Conservation (phyloP, 495 filamentous ascomycete genomes). For the Hyaloscypha hepaticicola region DNA sequence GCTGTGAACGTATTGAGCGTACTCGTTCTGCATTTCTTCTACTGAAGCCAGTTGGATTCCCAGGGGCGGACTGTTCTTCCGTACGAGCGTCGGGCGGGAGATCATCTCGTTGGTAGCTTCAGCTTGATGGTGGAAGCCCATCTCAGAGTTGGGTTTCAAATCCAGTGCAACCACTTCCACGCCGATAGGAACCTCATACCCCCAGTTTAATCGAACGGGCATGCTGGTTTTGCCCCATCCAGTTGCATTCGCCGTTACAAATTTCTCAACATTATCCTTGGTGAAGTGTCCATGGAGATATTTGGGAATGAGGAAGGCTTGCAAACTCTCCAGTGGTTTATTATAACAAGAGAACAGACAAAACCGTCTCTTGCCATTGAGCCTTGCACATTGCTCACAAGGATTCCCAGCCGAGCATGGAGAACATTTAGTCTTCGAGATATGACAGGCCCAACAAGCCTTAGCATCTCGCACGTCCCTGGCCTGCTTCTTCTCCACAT, state of each 20-base stretch:
- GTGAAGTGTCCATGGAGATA: constrained; percentile 31
- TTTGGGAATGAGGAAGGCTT: constrained; percentile 27
- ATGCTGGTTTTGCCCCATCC: constrained; percentile 25
- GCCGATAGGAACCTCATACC: constrained; percentile 16
- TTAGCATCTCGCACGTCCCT: constrained; percentile 29
- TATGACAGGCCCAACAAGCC: constrained; percentile 34
- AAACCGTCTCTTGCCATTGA: constrained; percentile 32
- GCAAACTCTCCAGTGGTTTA: constrained; percentile 30
- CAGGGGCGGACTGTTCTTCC: constrained; percentile 26
- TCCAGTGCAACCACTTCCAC: constrained; percentile 26
- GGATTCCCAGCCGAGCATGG: constrained; percentile 30
- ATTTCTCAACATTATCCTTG: constrained; percentile 23
- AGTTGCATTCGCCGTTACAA: constrained; percentile 20
- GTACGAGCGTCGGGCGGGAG: constrained; percentile 12
- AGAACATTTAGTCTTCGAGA: constrained; percentile 35
- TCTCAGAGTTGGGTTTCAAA: constrained; percentile 12
- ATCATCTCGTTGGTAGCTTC: constrained; percentile 5
- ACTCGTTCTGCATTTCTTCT: constrained; percentile 28
- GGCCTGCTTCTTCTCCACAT: constrained; percentile 28
- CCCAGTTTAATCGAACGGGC: constrained; percentile 25
- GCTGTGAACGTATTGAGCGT: constrained; percentile 22
- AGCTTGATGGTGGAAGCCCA: constrained; percentile 20
- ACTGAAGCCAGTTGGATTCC: constrained; percentile 26
- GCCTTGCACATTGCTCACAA: constrained; percentile 29
- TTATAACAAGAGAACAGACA: constrained; percentile 32